Evolutionary conservation across 495 filamentous ascomycete species (phyloP).

Genomic region (Sabuloglossum arenarium): DNA sequence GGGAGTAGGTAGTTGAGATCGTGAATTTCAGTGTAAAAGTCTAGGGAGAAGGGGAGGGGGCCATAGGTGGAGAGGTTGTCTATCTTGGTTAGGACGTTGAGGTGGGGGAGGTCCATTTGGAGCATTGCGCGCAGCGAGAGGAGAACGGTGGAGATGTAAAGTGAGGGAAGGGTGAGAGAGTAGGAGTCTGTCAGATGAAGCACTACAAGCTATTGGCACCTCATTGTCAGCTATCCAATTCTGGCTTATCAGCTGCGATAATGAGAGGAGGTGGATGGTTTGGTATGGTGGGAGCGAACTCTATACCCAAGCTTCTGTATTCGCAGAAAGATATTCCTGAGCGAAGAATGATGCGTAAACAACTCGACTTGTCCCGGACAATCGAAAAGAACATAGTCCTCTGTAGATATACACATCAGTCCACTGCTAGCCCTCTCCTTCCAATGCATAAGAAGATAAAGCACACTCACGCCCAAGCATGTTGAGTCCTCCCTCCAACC

Average conservation of each 20-base stretch:
- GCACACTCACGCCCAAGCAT: slow-evolving; percentile 35
- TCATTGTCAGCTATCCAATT: background rate
- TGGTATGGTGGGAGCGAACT: slow-evolving; percentile 28
- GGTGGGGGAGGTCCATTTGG: slow-evolving; percentile 84
- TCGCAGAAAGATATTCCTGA: slow-evolving; percentile 76
- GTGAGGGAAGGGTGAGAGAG: slow-evolving; percentile 71
- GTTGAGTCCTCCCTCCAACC: slow-evolving; percentile 60
- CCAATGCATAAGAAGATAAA: background rate
- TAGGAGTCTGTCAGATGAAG: slow-evolving; percentile 84
- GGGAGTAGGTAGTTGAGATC: slow-evolving; percentile 72
- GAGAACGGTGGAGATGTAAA: slow-evolving; percentile 84
- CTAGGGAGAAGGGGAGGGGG: slow-evolving; percentile 75
- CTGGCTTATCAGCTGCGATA: background rate
- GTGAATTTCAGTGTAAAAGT: slow-evolving; percentile 96
- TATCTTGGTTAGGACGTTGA: slow-evolving; percentile 95
- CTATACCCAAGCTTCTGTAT: slow-evolving; percentile 84
- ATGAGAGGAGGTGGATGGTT: slow-evolving; percentile 5
- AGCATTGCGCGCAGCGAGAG: slow-evolving; percentile 91
- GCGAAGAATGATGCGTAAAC: slow-evolving; percentile 77
- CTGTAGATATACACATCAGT: too few species aligned
- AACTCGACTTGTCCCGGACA: slow-evolving; percentile 94
- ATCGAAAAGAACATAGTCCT: slow-evolving; percentile 90
- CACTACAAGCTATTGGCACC: slow-evolving; percentile 48
- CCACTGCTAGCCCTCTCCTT: too few species aligned
- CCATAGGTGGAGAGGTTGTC: slow-evolving; percentile 69